These are phyloP conservation scores for Limnomonas spitsbergensis DNA, from an alignment of 139 green algal species.

Conservation along the genomic window DNA sequence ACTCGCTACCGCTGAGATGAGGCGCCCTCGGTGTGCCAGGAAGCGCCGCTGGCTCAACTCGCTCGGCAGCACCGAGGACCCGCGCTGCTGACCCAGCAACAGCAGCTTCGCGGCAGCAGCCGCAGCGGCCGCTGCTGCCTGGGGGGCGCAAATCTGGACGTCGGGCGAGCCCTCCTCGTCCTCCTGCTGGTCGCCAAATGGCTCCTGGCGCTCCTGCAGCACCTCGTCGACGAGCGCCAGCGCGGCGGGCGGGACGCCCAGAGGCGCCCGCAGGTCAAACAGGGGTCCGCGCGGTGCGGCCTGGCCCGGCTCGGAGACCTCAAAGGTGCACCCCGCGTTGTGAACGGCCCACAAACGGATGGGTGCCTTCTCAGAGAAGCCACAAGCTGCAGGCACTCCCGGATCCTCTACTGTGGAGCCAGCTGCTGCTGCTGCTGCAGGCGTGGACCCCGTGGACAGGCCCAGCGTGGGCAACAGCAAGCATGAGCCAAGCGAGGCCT, in stretches of 20 bases:
- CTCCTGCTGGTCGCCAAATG: background rate
- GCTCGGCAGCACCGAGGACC: background rate
- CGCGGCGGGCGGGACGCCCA: slow-evolving; percentile 64
- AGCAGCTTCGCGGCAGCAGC: background rate
- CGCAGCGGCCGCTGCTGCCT: background rate
- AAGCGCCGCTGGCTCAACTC: background rate
- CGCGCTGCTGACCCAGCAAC: background rate
- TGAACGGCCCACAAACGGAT: slow-evolving; percentile 59
- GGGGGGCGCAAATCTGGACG: background rate
- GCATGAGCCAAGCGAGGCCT: slow-evolving; percentile 54
- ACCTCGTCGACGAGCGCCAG: slow-evolving; percentile 31
- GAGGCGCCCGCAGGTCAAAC: slow-evolving; percentile 62
- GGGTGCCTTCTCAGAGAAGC: background rate
- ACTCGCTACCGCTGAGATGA: background rate
- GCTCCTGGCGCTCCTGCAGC: too few relatives aligned
- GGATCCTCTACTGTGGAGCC: too few relatives aligned
- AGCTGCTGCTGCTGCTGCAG: too few relatives aligned
- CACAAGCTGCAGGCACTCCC: too few relatives aligned
- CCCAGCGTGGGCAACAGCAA: slow-evolving; percentile 39
- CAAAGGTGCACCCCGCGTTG: slow-evolving; percentile 65
- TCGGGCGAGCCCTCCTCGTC: background rate
- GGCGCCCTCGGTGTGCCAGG: background rate
- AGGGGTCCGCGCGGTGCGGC: slow-evolving; percentile 19
- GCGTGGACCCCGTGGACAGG: background rate
- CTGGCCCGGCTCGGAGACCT: slow-evolving; percentile 28